phyloP scores from a whole-genome alignment of 176 grass and related monocot genomes.

The Phoenix dactylifera region DNA sequence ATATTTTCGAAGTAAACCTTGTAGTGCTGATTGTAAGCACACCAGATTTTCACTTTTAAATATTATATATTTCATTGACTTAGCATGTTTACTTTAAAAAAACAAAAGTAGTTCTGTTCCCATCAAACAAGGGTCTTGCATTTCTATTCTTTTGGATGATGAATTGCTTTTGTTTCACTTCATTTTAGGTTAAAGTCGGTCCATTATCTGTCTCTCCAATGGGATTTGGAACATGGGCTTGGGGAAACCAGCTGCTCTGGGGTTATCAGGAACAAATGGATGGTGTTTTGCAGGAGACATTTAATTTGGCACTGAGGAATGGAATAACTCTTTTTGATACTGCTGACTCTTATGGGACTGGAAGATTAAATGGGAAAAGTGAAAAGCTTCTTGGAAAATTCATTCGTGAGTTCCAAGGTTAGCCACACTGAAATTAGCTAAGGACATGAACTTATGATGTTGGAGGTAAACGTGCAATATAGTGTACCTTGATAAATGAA shows the following conservation, averaged over 20 bases:
- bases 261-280: constrained; percentile 89
- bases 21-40: no score
- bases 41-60: no score
- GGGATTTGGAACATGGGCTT: constrained; percentile 97
- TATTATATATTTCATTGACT: no score
- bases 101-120: not conserved
- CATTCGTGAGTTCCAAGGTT: constrained; percentile 61
- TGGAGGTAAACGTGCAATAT: no score
- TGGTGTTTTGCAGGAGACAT: constrained; percentile 56
- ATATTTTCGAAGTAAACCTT: no score
- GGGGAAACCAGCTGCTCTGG: constrained; percentile 91
- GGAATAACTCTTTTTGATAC: constrained; percentile 93
- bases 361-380: constrained; percentile 74
- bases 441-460: no score
- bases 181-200: constrained; percentile 68
- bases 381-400: constrained; percentile 82
- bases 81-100: no score
- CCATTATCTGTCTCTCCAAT: constrained; percentile 63
- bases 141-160: not conserved
- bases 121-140: not conserved
- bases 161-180: not conserved
- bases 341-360: constrained; percentile 89
- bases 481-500: no score
- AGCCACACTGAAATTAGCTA: not conserved
- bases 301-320: constrained; percentile 65